phyloP scores from a whole-genome alignment of 2,329 filamentous ascomycete species.

The Calonectria ilicicola region DNA sequence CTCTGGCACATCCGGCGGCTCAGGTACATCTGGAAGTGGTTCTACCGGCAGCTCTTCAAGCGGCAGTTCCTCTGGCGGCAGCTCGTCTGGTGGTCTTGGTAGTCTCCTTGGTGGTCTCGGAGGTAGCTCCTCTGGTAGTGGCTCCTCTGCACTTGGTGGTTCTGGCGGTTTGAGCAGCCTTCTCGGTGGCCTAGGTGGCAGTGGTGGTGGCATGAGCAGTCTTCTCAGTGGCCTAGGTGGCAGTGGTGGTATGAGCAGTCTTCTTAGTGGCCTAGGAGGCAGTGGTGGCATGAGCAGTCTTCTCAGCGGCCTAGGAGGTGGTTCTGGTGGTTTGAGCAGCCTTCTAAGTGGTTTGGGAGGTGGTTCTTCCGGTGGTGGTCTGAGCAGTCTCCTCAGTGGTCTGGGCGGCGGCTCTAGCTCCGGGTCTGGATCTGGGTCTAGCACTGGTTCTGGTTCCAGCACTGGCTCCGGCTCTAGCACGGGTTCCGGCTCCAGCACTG shows the following conservation, averaged over 20 bases:
- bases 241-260: too few species aligned
- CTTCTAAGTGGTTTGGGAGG: neutral
- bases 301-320: neutral
- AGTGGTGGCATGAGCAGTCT: neutral
- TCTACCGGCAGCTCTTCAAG: neutral
- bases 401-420: too few species aligned
- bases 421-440: too few species aligned
- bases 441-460: neutral
- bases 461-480: neutral
- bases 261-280: neutral
- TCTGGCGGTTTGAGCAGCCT: too few species aligned
- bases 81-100: neutral
- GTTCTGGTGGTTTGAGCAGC: neutral
- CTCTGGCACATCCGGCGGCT: neutral
- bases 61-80: slow-evolving; percentile 10
- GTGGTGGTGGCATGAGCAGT: too few species aligned
- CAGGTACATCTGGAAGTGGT: too few species aligned
- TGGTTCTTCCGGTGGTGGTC: neutral
- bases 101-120: neutral
- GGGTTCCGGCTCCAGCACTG: neutral
- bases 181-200: neutral
- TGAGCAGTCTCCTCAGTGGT: too few species aligned
- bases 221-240: too few species aligned
- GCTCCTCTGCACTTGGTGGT: neutral
- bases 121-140: neutral